These are phyloP conservation scores for Carex parvula DNA, from an alignment of 176 grass and related monocot species.

Conservation along the genomic window DNA sequence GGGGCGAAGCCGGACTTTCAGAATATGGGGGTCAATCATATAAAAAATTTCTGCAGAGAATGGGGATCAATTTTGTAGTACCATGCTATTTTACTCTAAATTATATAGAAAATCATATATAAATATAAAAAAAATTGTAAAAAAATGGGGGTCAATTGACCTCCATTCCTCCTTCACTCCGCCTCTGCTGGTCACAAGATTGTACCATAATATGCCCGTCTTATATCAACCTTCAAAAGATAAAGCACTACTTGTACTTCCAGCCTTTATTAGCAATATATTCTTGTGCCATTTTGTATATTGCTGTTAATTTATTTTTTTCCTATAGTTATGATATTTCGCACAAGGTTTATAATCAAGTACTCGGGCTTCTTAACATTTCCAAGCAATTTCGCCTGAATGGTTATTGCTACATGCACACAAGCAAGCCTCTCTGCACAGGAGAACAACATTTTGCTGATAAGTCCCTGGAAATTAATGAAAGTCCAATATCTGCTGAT, in stretches of 20 bases:
- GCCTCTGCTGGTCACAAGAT: background rate
- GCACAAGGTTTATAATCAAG: slow-evolving; percentile 43
- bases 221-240: too few relatives aligned
- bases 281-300: background rate
- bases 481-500: slow-evolving; percentile 18
- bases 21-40: too few relatives aligned
- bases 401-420: slow-evolving; percentile 44
- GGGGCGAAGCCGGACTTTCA: too few relatives aligned
- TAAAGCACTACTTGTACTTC: background rate
- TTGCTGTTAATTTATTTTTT: slow-evolving; percentile 22
- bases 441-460: slow-evolving; percentile 22
- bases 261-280: background rate
- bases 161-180: too few relatives aligned
- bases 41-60: too few relatives aligned
- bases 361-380: slow-evolving; percentile 6
- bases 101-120: too few relatives aligned
- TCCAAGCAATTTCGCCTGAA: slow-evolving; percentile 22
- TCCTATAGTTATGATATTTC: slow-evolving; percentile 45
- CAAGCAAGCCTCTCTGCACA: slow-evolving; percentile 25
- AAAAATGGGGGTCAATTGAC: too few relatives aligned
- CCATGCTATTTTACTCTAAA: too few relatives aligned
- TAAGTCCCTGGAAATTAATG: slow-evolving; percentile 31
- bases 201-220: background rate
- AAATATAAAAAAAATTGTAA: too few relatives aligned
- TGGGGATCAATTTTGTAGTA: too few relatives aligned